These are phyloP conservation scores for Tylopilus cervinicoccineus DNA, from an alignment of 768 basidiomycete species.

Conservation along the genomic window DNA sequence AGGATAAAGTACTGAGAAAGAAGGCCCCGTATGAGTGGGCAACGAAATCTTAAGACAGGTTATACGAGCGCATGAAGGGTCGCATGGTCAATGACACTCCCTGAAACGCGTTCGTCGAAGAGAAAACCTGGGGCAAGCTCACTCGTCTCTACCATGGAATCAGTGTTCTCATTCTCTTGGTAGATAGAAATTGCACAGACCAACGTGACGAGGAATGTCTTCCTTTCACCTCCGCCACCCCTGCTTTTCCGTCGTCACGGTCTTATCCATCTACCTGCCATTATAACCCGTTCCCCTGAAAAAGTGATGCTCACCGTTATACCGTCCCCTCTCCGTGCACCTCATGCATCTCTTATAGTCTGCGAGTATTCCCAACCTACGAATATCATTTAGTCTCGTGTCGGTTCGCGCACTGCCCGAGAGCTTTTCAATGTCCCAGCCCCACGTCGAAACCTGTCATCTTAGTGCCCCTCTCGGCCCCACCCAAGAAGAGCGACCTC, in stretches of 20 bases:
- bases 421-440: slow-evolving; percentile 2
- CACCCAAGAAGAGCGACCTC: not conserved
- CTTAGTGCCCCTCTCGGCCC: slow-evolving; percentile 1
- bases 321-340: too few relatives aligned
- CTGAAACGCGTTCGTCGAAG: accelerated
- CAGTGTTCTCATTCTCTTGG: too few relatives aligned
- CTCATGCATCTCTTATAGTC: slow-evolving; percentile 12
- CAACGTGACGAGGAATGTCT: not conserved
- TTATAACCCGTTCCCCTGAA: too few relatives aligned
- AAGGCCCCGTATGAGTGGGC: not conserved
- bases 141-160: too few relatives aligned
- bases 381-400: not conserved
- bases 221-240: slow-evolving; percentile 1
- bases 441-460: slow-evolving; percentile 2
- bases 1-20: not conserved
- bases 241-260: slow-evolving; percentile 15
- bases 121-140: not conserved
- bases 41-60: not conserved
- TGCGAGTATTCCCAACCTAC: not conserved
- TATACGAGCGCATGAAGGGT: not conserved
- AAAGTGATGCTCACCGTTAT: too few relatives aligned
- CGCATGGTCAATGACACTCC: not conserved
- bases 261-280: slow-evolving; percentile 16
- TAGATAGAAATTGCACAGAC: not conserved
- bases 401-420: not conserved